Percentiles rank a stretch among this genome's conserved stretches.
phyloP scores from a whole-genome alignment of 805 yeast genomes.

The Scheffersomyces spartinae region DNA sequence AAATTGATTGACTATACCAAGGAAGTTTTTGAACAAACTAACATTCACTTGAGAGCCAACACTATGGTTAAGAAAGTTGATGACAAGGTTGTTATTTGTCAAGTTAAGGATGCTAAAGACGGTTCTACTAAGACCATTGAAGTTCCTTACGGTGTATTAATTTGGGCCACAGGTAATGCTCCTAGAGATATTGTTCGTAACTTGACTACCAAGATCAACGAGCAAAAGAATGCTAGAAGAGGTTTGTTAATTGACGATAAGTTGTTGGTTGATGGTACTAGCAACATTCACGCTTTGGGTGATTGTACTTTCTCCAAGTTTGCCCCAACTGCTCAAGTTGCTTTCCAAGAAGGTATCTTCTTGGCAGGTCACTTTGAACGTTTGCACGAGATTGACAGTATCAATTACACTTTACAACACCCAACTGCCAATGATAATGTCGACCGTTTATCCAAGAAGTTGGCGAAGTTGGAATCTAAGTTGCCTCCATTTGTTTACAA shows the following conservation, averaged over 20 bases:
- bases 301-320: constrained; percentile 88
- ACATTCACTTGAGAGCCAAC: constrained; percentile 67
- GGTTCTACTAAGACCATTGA: constrained; percentile 50
- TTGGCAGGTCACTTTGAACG: constrained; percentile 63
- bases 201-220: constrained; percentile 58
- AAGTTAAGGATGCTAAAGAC: constrained; percentile 46
- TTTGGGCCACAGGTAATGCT: constrained; percentile 97
- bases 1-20: constrained; percentile 70
- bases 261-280: constrained; percentile 71
- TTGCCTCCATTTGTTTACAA: constrained; percentile 62
- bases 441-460: constrained; percentile 34
- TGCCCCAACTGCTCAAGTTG: constrained; percentile 97
- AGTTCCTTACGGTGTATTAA: constrained; percentile 84
- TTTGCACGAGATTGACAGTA: constrained; percentile 48
- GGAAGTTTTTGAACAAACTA: constrained; percentile 52
- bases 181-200: constrained; percentile 65
- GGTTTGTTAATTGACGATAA: constrained; percentile 81
- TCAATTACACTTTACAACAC: constrained; percentile 32
- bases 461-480: constrained; percentile 29
- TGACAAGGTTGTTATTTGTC: constrained; percentile 57
- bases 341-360: constrained; percentile 85
- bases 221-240: constrained; percentile 77
- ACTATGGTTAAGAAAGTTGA: constrained; percentile 86
- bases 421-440: constrained; percentile 30
- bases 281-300: constrained; percentile 80